Conservation (phyloP, 306 rosid genomes). For the Mimosa pudica region DNA sequence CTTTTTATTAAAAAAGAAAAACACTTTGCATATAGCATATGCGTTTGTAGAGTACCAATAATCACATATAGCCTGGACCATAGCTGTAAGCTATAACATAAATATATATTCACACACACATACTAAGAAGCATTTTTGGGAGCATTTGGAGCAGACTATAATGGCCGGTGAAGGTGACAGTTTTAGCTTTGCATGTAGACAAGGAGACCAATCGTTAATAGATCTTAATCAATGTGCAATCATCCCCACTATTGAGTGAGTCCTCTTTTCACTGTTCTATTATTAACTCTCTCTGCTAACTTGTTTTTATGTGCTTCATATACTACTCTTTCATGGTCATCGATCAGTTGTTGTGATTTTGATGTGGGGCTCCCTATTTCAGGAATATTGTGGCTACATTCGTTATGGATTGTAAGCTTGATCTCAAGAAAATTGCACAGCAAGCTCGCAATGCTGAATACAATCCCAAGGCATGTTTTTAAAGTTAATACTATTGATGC, state of each 20-base stretch:
- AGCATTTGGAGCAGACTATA: not conserved
- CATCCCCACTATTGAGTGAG: conserved; percentile 9
- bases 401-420: conserved; percentile 15
- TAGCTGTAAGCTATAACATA: not conserved
- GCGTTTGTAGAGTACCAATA: not conserved
- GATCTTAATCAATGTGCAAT: not conserved
- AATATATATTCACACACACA: not conserved
- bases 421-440: conserved; percentile 24
- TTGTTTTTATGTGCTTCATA: not conserved
- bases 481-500: no score
- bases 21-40: not conserved
- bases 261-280: not conserved
- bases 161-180: conserved; percentile 1
- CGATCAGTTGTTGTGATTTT: not conserved
- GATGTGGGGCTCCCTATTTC: not conserved
- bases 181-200: not conserved
- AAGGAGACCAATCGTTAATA: not conserved
- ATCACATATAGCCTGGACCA: not conserved
- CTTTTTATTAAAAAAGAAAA: not conserved
- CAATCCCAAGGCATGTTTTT: conserved; percentile 21
- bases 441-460: conserved; percentile 32
- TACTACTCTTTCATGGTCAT: not conserved
- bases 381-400: conserved; percentile 31
- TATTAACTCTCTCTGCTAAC: not conserved
- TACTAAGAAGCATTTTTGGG: not conserved